phyloP scores from a whole-genome alignment of 2,329 filamentous ascomycete species.

The Aspergillus aculeatus region DNA sequence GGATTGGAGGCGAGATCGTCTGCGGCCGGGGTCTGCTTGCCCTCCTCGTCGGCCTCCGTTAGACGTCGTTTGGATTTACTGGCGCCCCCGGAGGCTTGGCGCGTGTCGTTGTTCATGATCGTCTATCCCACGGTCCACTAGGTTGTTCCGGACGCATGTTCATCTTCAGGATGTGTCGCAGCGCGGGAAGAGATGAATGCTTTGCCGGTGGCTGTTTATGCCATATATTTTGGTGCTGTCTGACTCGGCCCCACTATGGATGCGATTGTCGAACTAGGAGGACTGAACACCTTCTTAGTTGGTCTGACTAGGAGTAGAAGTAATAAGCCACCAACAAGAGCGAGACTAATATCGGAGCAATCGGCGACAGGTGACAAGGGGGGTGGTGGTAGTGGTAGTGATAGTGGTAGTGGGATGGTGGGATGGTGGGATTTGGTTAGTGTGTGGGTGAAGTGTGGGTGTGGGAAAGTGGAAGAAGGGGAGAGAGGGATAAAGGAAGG shows the following conservation, averaged over 20 bases:
- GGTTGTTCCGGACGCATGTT: conserved; percentile 28
- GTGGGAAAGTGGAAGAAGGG: not conserved
- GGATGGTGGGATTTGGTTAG: not conserved
- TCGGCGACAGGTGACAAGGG: not conserved
- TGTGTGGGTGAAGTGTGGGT: not conserved
- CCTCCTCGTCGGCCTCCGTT: conserved; percentile 31
- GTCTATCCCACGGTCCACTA: conserved; percentile 27
- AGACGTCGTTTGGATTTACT: conserved; percentile 33
- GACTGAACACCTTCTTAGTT: not conserved
- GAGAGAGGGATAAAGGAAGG: not conserved
- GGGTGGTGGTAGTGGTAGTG: not conserved
- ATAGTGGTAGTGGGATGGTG: not conserved
- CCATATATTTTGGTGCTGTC: conserved; percentile 5
- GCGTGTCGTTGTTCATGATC: conserved; percentile 35
- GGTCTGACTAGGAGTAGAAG: not conserved
- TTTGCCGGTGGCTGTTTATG: conserved; percentile 29
- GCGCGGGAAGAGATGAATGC: conserved; percentile 25
- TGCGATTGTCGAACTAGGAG: not conserved
- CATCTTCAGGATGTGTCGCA: conserved; percentile 22
- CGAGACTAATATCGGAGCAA: not conserved
- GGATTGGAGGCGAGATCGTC: conserved; percentile 34
- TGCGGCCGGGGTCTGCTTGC: conserved; percentile 23
- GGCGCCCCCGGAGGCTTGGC: conserved; percentile 30
- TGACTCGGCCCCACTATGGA: conserved; percentile 7
- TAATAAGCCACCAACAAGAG: not conserved